phyloP scores from a whole-genome alignment of 2,329 filamentous ascomycete species.

The Fusarium sp. region DNA sequence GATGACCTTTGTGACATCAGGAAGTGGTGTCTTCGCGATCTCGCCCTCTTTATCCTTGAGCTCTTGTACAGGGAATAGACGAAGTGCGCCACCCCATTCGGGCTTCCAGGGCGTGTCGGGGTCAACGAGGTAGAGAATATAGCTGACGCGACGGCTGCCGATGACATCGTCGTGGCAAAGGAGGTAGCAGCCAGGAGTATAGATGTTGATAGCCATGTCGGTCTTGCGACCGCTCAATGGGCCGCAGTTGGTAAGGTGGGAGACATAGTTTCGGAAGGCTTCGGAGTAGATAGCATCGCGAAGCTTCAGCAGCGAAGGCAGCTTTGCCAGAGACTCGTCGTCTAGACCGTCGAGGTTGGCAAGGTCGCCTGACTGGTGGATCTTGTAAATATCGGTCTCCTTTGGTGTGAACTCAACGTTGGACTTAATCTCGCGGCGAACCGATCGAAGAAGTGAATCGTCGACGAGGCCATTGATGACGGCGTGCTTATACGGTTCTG shows the following conservation, averaged over 20 bases:
- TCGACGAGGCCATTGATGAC: slow-evolving; percentile 87
- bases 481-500: slow-evolving; percentile 86
- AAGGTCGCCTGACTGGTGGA: slow-evolving; percentile 97
- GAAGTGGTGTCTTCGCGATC: slow-evolving; percentile 81
- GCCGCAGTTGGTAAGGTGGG: slow-evolving; percentile 86
- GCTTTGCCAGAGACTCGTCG: slow-evolving; percentile 82
- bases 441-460: slow-evolving; percentile 83
- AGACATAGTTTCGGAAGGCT: slow-evolving; percentile 89
- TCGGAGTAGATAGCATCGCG: slow-evolving; percentile 95
- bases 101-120: slow-evolving; percentile 91
- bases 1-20: slow-evolving; percentile 84
- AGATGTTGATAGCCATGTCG: slow-evolving; percentile 99
- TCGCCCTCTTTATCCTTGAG: slow-evolving; percentile 73
- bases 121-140: slow-evolving; percentile 95
- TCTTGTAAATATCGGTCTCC: slow-evolving; percentile 99
- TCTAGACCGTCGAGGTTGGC: slow-evolving; percentile 96
- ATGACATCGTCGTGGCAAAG: slow-evolving; percentile 99
- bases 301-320: slow-evolving; percentile 91
- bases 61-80: slow-evolving; percentile 81
- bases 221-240: slow-evolving; percentile 93
- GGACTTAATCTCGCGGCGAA: slow-evolving; percentile 88
- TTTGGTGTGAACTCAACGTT: slow-evolving; percentile 98
- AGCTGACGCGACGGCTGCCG: slow-evolving; percentile 94
- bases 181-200: slow-evolving; percentile 94
- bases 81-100: slow-evolving; percentile 92